Conservation (phyloP, 257 asterid species). For the Jasminum sambac region DNA sequence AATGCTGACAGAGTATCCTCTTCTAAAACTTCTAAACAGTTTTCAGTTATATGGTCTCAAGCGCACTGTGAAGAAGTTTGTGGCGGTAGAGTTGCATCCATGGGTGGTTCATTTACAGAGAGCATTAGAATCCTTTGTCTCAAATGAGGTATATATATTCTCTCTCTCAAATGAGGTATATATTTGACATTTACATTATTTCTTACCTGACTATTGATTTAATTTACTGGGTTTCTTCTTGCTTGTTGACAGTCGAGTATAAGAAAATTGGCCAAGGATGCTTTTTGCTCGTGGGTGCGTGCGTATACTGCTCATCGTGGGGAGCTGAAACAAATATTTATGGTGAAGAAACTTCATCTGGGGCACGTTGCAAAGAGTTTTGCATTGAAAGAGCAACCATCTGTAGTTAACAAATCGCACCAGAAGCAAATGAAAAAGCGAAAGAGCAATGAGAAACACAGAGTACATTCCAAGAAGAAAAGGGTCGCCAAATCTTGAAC, state of each 20-base stretch:
- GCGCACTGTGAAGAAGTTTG: slow-evolving; percentile 53
- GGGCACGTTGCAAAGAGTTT: slow-evolving; percentile 92
- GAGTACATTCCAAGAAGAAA: slow-evolving; percentile 48
- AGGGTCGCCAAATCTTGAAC: slow-evolving; percentile 40
- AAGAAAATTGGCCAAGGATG: slow-evolving; percentile 63
- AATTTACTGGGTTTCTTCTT: slow-evolving; percentile 15
- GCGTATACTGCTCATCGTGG: slow-evolving; percentile 95
- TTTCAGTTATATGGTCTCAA: slow-evolving; percentile 42
- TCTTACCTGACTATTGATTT: neutral
- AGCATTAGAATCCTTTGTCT: slow-evolving; percentile 68
- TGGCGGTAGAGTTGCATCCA: slow-evolving; percentile 81
- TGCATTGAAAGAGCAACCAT: slow-evolving; percentile 88
- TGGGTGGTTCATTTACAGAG: slow-evolving; percentile 77
- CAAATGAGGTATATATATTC: slow-evolving; percentile 53
- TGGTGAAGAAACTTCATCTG: slow-evolving; percentile 85
- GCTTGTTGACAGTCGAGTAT: slow-evolving; percentile 49
- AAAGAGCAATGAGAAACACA: slow-evolving; percentile 60
- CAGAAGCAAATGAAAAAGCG: slow-evolving; percentile 75
- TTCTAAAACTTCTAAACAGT: slow-evolving; percentile 65
- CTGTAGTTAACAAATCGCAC: slow-evolving; percentile 70
- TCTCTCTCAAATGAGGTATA: slow-evolving; percentile 63
- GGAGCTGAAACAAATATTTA: slow-evolving; percentile 81
- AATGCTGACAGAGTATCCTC: slow-evolving; percentile 66
- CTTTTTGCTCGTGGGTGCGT: slow-evolving; percentile 88
- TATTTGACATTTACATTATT: neutral